Base-by-base conservation (phyloP, 257 asterid genomes). In the Petunia secreta region DNA sequence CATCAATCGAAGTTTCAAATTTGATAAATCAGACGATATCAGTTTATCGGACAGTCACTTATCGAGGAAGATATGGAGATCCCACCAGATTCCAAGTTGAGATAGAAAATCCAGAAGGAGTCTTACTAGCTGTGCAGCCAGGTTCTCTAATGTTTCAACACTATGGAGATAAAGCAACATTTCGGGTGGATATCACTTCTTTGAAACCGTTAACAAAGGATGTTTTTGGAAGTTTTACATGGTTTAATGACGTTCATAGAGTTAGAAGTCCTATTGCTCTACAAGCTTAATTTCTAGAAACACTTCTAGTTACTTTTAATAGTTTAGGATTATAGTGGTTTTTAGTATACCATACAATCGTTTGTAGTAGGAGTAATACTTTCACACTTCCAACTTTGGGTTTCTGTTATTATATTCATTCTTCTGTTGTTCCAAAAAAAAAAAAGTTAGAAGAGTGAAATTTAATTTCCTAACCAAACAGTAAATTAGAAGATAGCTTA, bases 151-250 rank as follows among this genome's bases (percentile, higher is more conserved):
- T 57, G 25, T 10, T 68, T 80, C 50, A 54, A 67, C 15, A 15
- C 44, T 71, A 60, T 5, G 2, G 46, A 44, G 55, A 15, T 38
- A 80, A 5, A 8, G 69, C 69, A 55, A 80, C 69, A 34, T 80
- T 37, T 8, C 68, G 9, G 9, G 79, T 80, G 37, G 34, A 67
- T 1, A 43, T 79, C 39, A 1, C 8, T 37, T 57, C 57, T 8
- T 11, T 10, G 5, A 4, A 7, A 16, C 16, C 34, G 6, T 39
- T n/a, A 7, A 5, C 58, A 2, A 57, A 48, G 11, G 57, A 39
- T 40, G 83, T 41, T 37, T 80, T 80, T 57, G 83, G 83, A 5
- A 80, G 83, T 44, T 40, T 66, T 9, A 80, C 83, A 11, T 80
- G 83, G 83, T 68, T 53, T 15, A 80, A 57, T 57, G 36, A 55